These are phyloP conservation scores for Pezicula rhizophila DNA, from an alignment of 2,329 filamentous ascomycete genomes.

Conservation along the genomic window DNA sequence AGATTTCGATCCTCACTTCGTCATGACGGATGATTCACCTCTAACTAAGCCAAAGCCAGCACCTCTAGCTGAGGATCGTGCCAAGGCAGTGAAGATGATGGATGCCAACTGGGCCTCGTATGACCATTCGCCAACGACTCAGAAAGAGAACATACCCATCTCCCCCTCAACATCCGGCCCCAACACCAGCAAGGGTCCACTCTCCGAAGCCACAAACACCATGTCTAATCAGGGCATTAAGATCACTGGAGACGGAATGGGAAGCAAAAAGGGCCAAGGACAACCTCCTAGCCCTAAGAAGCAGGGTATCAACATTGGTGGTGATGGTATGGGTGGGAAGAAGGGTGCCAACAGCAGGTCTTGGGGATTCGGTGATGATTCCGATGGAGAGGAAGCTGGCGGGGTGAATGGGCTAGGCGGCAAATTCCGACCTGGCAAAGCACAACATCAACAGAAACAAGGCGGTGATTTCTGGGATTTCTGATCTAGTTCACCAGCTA, in stretches of 20 bases:
- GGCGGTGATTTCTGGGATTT: constrained; percentile 32
- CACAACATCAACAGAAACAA: constrained; percentile 20
- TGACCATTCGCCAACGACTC: constrained; percentile 50
- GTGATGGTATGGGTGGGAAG: constrained; percentile 23
- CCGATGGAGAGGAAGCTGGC: constrained; percentile 35
- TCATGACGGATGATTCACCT: constrained; percentile 64
- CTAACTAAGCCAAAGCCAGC: constrained; percentile 35
- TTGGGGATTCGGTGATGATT: constrained; percentile 53
- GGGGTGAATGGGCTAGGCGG: constrained; percentile 16
- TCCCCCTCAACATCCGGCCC: constrained; percentile 9
- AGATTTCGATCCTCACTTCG: constrained; percentile 73
- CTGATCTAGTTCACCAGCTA: constrained; percentile 11
- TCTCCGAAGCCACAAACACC: constrained; percentile 22
- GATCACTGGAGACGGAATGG: constrained; percentile 56
- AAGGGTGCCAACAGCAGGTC: constrained; percentile 25
- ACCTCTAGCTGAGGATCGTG: constrained; percentile 50
- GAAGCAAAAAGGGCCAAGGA: constrained; percentile 47
- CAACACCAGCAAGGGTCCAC: constrained; percentile 17
- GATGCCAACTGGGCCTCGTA: constrained; percentile 55
- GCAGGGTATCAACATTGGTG: constrained; percentile 28
- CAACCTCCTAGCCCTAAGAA: constrained; percentile 44
- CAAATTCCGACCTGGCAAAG: constrained; percentile 21
- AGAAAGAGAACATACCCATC: constrained; percentile 31
- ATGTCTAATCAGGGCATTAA: constrained; percentile 21
- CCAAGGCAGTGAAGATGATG: constrained; percentile 70